phyloP scores from a whole-genome alignment of 1,284 basidiomycete genomes.

The Papiliotrema laurentii region DNA sequence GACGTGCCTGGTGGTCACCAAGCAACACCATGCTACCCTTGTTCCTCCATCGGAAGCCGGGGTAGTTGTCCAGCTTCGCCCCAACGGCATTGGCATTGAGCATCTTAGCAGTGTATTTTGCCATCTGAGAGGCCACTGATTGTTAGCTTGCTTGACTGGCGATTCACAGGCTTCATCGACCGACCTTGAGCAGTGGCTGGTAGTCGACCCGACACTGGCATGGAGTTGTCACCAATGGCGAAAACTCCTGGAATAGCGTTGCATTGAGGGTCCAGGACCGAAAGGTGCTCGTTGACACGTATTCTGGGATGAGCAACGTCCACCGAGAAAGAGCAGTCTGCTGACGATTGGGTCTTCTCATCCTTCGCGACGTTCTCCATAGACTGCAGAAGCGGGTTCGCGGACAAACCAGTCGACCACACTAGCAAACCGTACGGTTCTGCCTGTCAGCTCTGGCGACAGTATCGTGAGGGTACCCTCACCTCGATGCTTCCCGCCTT shows the following conservation, averaged over 20 bases:
- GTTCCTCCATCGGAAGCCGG: slow-evolving; percentile 63
- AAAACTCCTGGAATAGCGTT: slow-evolving; percentile 67
- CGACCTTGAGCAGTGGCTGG: slow-evolving; percentile 78
- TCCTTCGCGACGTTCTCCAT: slow-evolving; percentile 63
- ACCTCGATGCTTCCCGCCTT: no score
- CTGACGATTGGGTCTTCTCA: slow-evolving; percentile 58
- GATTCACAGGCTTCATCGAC: slow-evolving; percentile 5
- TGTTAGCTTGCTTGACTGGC: background rate
- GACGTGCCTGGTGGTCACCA: slow-evolving; percentile 56
- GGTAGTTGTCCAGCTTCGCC: slow-evolving; percentile 39
- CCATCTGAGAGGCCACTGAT: slow-evolving; percentile 76
- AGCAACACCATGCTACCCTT: slow-evolving; percentile 74
- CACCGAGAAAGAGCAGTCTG: slow-evolving; percentile 2
- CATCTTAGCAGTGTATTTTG: slow-evolving; percentile 64
- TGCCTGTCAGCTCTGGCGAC: slow-evolving; percentile 48
- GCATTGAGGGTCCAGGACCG: slow-evolving; percentile 57
- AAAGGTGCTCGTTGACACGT: slow-evolving; percentile 60
- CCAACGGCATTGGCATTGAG: slow-evolving; percentile 61
- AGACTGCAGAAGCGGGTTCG: slow-evolving; percentile 67
- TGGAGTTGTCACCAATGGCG: slow-evolving; percentile 75
- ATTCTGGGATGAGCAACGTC: slow-evolving; percentile 46
- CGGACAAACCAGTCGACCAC: slow-evolving; percentile 77
- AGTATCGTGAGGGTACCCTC: slow-evolving; percentile 29
- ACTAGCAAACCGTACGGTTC: slow-evolving; percentile 76
- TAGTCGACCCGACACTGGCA: slow-evolving; percentile 58